These are phyloP conservation scores for Artemisia annua DNA, from an alignment of 129 eudicot species.

Conservation along the genomic window DNA sequence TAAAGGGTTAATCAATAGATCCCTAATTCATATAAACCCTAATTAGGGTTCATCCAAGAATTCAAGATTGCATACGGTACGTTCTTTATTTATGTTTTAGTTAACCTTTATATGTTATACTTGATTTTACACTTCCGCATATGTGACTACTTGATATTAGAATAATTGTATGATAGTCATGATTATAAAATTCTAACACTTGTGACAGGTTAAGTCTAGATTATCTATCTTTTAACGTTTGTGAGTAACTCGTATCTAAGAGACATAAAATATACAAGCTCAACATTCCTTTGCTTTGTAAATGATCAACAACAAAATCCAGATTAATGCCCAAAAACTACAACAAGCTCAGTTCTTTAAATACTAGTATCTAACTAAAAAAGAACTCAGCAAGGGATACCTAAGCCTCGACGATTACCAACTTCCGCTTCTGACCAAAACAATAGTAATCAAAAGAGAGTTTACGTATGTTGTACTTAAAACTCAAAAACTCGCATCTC, in stretches of 20 bases:
- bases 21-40: too few species aligned
- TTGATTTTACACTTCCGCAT: too few species aligned
- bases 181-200: too few species aligned
- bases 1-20: too few species aligned
- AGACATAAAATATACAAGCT: background rate
- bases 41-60: too few species aligned
- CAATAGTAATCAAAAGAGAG: conserved; percentile 18
- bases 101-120: too few species aligned
- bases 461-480: conserved; percentile 26
- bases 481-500: conserved; percentile 78
- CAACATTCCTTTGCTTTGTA: conserved; percentile 14
- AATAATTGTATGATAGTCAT: too few species aligned
- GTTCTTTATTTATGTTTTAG: too few species aligned
- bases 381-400: conserved; percentile 19
- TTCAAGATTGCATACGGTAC: too few species aligned
- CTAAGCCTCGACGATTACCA: conserved; percentile 16
- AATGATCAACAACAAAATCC: conserved; percentile 21
- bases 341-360: conserved; percentile 17
- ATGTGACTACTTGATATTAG: too few species aligned
- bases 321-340: conserved; percentile 20
- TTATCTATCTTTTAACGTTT: background rate
- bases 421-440: conserved; percentile 17
- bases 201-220: too few species aligned
- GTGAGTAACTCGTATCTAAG: background rate
- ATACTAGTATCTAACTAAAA: conserved; percentile 2